Evolutionary conservation across 306 rosid species (phyloP).

Genomic region (Biancaea sappan): DNA sequence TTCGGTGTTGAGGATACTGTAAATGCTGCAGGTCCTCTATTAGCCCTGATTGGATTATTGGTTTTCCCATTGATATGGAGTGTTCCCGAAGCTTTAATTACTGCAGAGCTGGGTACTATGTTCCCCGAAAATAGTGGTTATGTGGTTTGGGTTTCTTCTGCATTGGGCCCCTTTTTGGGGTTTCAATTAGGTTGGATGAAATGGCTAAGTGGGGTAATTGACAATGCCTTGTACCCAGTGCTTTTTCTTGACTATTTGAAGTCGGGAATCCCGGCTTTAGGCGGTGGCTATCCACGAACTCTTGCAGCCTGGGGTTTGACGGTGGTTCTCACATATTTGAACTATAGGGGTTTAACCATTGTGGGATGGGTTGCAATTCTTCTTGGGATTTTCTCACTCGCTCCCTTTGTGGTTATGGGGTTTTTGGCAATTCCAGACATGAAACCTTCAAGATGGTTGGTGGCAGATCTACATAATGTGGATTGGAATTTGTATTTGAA

Average conservation of each 20-base stretch:
- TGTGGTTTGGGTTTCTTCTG: constrained; percentile 92
- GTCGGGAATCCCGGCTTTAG: constrained; percentile 71
- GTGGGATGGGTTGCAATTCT: constrained; percentile 86
- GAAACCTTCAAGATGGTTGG: constrained; percentile 76
- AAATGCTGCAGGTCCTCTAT: constrained; percentile 86
- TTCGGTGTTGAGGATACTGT: constrained; percentile 92
- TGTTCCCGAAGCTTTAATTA: constrained; percentile 86
- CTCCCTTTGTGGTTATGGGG: constrained; percentile 92
- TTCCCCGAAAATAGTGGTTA: constrained; percentile 93
- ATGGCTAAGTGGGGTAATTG: constrained; percentile 95
- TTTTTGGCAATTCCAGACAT: constrained; percentile 63
- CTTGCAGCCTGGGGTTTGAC: constrained; percentile 70
- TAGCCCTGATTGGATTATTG: constrained; percentile 80
- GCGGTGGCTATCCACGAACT: constrained; percentile 63
- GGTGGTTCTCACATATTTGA: constrained; percentile 72
- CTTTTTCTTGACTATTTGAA: constrained; percentile 84
- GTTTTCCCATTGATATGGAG: constrained; percentile 92
- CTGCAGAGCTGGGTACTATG: constrained; percentile 97
- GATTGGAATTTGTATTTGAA: constrained; percentile 87
- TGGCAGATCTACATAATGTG: constrained; percentile 52
- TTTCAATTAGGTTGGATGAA: constrained; percentile 98
- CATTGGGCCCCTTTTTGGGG: constrained; percentile 92
- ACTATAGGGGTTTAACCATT: constrained; percentile 78
- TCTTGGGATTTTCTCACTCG: constrained; percentile 72
- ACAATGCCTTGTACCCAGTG: constrained; percentile 88